Evolutionary conservation across 73 alveolate genomes (phyloP).

Genomic region (Tetrahymena malaccensis): DNA sequence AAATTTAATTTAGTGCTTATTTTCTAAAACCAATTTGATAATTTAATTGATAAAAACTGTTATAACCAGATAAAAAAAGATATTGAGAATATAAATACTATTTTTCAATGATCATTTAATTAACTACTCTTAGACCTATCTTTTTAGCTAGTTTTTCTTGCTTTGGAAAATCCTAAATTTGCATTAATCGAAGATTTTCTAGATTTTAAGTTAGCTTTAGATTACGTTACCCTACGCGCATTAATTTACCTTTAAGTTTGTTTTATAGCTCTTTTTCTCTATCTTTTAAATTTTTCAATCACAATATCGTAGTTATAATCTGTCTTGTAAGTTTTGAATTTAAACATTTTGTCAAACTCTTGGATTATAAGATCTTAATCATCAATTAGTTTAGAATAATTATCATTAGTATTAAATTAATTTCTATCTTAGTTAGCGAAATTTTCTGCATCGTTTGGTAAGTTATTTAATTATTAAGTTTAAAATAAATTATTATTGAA

Average conservation of each 20-base stretch:
- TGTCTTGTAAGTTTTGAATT: background rate
- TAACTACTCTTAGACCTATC: background rate
- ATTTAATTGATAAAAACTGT: no score
- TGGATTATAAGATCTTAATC: background rate
- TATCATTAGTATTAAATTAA: background rate
- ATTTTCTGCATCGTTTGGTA: no score
- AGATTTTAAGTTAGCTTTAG: background rate
- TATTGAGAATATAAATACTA: no score
- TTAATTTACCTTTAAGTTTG: background rate
- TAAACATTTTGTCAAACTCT: background rate
- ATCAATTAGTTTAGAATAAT: background rate
- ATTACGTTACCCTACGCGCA: background rate
- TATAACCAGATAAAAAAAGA: no score
- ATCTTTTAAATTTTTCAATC: background rate
- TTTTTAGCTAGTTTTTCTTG: no score
- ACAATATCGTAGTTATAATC: background rate
- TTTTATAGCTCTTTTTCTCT: background rate
- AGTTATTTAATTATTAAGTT: background rate
- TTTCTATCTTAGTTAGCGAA: no score
- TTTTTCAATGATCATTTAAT: background rate
- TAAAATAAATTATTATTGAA: no score
- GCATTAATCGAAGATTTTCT: background rate
- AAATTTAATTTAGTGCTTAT: no score
- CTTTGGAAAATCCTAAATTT: background rate
- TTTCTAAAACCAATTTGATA: no score